Conservation (phyloP, 2,329 filamentous ascomycete species). For the Fragosphaeria purpurea region DNA sequence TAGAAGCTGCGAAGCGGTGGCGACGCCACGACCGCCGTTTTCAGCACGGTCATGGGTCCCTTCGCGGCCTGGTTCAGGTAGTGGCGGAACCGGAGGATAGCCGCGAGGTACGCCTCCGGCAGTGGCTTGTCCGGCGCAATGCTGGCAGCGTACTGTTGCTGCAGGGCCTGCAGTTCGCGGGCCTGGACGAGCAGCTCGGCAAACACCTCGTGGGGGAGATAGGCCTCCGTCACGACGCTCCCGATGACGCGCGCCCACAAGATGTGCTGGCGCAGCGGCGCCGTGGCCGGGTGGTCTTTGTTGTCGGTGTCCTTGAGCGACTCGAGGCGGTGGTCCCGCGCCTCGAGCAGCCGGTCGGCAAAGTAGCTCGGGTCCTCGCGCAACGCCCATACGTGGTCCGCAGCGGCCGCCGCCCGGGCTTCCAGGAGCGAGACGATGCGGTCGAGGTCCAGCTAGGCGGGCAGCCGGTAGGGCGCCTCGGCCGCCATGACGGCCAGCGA, state of each 20-base stretch:
- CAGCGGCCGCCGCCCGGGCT: conserved; percentile 29
- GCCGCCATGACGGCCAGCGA: conserved; percentile 30
- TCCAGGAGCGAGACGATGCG: conserved; percentile 33
- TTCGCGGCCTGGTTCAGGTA: conserved; percentile 24
- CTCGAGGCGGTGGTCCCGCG: conserved; percentile 36
- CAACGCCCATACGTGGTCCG: conserved; percentile 45
- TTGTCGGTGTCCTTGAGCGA: conserved; percentile 29
- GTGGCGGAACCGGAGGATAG: conserved; percentile 30
- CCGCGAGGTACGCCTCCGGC: conserved; percentile 27
- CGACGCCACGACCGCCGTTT: conserved; percentile 22
- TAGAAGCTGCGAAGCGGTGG: conserved; percentile 29
- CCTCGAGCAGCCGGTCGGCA: conserved; percentile 29
- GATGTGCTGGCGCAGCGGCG: conserved; percentile 6
- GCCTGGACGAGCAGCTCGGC: conserved; percentile 26
- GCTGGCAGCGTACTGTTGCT: conserved; percentile 21
- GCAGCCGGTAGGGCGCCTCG: conserved; percentile 44
- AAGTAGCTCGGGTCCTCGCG: conserved; percentile 52
- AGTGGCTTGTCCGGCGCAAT: conserved; percentile 17
- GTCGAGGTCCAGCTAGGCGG: conserved; percentile 34
- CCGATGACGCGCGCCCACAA: conserved; percentile 32
- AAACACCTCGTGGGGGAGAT: conserved; percentile 27
- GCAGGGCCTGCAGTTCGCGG: conserved; percentile 17
- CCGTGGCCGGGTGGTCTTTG: conserved; percentile 17
- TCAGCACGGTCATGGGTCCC: conserved; percentile 19
- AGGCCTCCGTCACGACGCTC: conserved; percentile 22